Conservation (phyloP, 75 land plant species). For the Sequoiadendron giganteum region DNA sequence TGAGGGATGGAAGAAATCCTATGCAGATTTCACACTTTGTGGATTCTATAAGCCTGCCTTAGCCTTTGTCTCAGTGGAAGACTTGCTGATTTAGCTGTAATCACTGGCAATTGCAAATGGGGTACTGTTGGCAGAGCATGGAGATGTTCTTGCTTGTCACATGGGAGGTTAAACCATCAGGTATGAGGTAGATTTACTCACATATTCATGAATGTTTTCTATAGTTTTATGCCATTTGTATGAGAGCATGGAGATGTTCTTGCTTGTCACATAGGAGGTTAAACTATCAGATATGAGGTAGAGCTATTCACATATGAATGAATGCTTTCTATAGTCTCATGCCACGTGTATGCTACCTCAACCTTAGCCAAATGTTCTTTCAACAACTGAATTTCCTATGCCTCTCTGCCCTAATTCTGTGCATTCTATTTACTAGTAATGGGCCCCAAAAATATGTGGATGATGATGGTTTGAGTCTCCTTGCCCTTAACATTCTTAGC, state of each 20-base stretch:
- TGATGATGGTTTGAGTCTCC: background rate
- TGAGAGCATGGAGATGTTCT: background rate
- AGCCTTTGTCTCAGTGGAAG: background rate
- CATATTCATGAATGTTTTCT: too few relatives aligned
- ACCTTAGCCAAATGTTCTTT: background rate
- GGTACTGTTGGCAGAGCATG: background rate
- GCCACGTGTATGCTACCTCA: background rate
- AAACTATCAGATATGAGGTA: background rate
- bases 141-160: too few relatives aligned
- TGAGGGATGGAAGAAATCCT: background rate
- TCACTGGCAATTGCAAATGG: background rate
- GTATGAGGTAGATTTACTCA: too few relatives aligned
- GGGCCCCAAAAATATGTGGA: background rate
- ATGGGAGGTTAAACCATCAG: too few relatives aligned
- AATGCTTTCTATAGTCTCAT: background rate
- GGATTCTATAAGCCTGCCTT: background rate
- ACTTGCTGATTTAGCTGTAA: background rate
- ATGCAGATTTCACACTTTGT: background rate
- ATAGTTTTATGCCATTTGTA: too few relatives aligned
- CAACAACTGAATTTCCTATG: background rate
- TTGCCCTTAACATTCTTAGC: background rate
- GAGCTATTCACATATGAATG: background rate
- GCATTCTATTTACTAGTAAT: background rate
- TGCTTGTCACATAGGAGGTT: background rate
- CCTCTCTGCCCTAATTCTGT: background rate